phyloP scores from a whole-genome alignment of 2,329 filamentous ascomycete species.

The Ascosphaera acerosa region DNA sequence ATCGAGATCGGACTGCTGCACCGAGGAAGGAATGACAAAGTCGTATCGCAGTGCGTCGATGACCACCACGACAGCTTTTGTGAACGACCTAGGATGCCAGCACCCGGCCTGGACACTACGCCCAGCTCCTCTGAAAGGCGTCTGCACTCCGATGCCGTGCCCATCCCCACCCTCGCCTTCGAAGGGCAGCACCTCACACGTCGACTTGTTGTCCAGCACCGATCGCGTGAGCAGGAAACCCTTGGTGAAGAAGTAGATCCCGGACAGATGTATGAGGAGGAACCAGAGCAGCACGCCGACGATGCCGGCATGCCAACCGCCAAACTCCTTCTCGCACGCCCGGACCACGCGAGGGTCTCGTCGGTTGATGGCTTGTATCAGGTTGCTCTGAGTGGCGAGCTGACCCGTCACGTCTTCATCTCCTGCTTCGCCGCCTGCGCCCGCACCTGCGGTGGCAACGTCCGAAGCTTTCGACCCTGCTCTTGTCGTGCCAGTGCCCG shows the following conservation, averaged over 20 bases:
- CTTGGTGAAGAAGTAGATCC: slow-evolving; percentile 78
- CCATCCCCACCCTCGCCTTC: slow-evolving; percentile 13
- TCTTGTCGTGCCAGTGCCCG: too few species aligned
- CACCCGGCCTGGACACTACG: slow-evolving; percentile 38
- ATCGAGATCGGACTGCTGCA: slow-evolving; percentile 22
- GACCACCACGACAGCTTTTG: slow-evolving; percentile 71
- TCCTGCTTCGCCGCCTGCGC: slow-evolving; percentile 1
- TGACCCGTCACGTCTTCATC: neutral
- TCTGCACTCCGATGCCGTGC: neutral
- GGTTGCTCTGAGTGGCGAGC: slow-evolving; percentile 4
- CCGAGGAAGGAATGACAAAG: slow-evolving; percentile 52
- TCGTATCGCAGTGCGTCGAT: slow-evolving; percentile 92
- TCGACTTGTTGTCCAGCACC: slow-evolving; percentile 51
- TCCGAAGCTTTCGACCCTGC: neutral
- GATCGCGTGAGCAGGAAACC: slow-evolving; percentile 80
- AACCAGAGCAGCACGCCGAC: slow-evolving; percentile 17
- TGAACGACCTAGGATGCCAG: slow-evolving; percentile 88
- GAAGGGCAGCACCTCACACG: slow-evolving; percentile 43
- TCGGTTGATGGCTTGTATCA: slow-evolving; percentile 8
- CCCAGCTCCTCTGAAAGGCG: slow-evolving; percentile 9
- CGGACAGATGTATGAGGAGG: slow-evolving; percentile 43
- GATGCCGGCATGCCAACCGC: slow-evolving; percentile 14
- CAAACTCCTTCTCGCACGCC: slow-evolving; percentile 15
- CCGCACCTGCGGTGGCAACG: too few species aligned
- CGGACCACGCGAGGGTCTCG: slow-evolving; percentile 10